Base-by-base conservation (phyloP, 177 flowering plant genomes). In the Vitis hybrid region DNA sequence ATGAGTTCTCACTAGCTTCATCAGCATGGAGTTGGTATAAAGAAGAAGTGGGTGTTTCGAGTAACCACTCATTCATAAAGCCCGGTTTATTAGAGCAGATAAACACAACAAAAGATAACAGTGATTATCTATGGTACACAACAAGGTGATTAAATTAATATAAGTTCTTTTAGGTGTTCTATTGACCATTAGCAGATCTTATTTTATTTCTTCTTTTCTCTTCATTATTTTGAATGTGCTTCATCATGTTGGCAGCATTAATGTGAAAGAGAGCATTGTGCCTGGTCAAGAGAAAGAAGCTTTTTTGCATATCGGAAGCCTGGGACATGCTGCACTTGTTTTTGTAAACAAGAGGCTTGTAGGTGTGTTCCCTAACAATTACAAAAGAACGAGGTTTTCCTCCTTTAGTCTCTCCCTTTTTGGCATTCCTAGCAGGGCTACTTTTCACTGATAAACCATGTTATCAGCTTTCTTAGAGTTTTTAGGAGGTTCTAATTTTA, bases 241-340 rank as follows among this genome's bases (percentile, higher is more conserved):
- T 68, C 52, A 16, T 54, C 19, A 13, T 70, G 5, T 61, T 75
- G 62, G 51, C 80, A 82, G 87, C 52, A 73, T 83, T 40, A 40
- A 79, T 70, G 74, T 78, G 64, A 61, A 71, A 60, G 80, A 73
- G 67, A 71, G 69, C 56, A 62, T 56, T n/a, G n/a, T 21, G 40
- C 56, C 68, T 60, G 78, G 63, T 66, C 69, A 70, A 66, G 65
- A 69, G 15, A 58, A 66, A 70, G 84, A 84, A 56, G 78, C 40
- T 60, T 50, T 72, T 72, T 55, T 85, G 60, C 63, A 62, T 66
- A 62, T 87, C 73, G 80, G 70, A 63, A 87, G 91, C 75, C 64
- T 85, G 79, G 89, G 91, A 57, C 91, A 87, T 72, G 89, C 89
- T 52, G 86, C 86, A 52, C 81, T 85, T 40, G 74, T 83, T 67